These are phyloP conservation scores for Phragmites australis DNA, from an alignment of 176 grass and related monocot genomes.

Conservation along the genomic window DNA sequence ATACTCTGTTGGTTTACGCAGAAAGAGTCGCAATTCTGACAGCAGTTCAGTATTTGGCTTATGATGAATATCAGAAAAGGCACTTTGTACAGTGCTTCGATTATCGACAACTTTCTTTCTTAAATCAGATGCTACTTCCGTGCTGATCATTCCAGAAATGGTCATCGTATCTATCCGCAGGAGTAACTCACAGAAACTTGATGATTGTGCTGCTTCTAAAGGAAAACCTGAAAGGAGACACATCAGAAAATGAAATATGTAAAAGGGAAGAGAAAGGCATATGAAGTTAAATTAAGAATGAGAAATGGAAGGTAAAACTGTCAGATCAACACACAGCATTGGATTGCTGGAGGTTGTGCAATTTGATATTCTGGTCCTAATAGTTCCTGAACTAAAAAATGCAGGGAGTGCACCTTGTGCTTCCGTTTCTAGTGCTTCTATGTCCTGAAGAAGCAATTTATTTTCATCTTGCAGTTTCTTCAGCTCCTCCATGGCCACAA, in stretches of 20 bases:
- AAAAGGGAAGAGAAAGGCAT: background rate
- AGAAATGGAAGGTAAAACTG: background rate
- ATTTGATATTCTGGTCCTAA: background rate
- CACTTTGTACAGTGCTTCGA: conserved; percentile 28
- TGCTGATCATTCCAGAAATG: conserved; percentile 46
- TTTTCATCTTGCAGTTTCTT: conserved; percentile 51
- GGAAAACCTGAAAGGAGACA: conserved; percentile 31
- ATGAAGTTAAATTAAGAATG: background rate
- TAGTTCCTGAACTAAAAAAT: background rate
- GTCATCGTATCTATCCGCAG: conserved; percentile 55
- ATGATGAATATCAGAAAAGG: conserved; percentile 37
- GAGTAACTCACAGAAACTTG: conserved; percentile 50
- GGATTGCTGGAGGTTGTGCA: background rate
- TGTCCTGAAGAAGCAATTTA: conserved; percentile 37
- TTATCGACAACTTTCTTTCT: conserved; percentile 53
- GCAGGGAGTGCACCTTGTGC: background rate
- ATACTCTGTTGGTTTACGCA: conserved; percentile 51
- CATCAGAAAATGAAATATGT: conserved; percentile 5
- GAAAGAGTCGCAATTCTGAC: conserved; percentile 44
- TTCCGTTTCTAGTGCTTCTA: conserved; percentile 42
- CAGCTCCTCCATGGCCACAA: conserved; percentile 47
- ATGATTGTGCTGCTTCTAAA: background rate
- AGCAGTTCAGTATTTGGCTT: conserved; percentile 51
- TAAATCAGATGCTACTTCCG: conserved; percentile 47
- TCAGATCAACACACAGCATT: background rate